Conservation (phyloP, 495 filamentous ascomycete species). For the Cudoniella acicularis region DNA sequence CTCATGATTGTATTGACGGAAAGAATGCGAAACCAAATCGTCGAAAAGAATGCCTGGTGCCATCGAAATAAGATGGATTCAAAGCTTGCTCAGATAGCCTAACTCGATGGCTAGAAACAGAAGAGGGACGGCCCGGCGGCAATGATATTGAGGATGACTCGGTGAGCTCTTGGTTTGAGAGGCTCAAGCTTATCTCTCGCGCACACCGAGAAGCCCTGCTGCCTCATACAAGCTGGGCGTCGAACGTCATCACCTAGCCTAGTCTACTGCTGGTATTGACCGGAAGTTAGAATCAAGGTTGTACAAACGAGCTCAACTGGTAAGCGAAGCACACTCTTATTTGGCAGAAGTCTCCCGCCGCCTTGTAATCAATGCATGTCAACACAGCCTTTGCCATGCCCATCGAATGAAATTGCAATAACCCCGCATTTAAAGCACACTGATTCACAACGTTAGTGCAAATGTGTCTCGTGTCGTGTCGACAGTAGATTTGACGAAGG, state of each 20-base stretch:
- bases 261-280: neutral
- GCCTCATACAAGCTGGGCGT: neutral
- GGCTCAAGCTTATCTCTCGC: neutral
- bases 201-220: neutral
- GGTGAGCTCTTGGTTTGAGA: neutral
- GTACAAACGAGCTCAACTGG: neutral
- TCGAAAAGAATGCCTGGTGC: slow-evolving; percentile 7
- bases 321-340: neutral
- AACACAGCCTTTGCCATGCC: slow-evolving; percentile 14
- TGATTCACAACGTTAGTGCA: no score
- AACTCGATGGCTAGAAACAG: neutral
- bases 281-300: slow-evolving; percentile 6
- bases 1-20: slow-evolving; percentile 14
- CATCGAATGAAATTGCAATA: slow-evolving; percentile 4
- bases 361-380: slow-evolving; percentile 22
- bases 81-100: slow-evolving; percentile 6
- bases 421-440: slow-evolving; percentile 8
- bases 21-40: slow-evolving; percentile 9
- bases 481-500: neutral
- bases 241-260: neutral
- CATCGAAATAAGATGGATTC: slow-evolving; percentile 10
- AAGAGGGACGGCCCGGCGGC: neutral
- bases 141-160: neutral
- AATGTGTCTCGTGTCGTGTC: no score
- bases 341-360: slow-evolving; percentile 26